These are phyloP conservation scores for Rhizopogon rudus DNA, from an alignment of 768 basidiomycete species.

Conservation along the genomic window DNA sequence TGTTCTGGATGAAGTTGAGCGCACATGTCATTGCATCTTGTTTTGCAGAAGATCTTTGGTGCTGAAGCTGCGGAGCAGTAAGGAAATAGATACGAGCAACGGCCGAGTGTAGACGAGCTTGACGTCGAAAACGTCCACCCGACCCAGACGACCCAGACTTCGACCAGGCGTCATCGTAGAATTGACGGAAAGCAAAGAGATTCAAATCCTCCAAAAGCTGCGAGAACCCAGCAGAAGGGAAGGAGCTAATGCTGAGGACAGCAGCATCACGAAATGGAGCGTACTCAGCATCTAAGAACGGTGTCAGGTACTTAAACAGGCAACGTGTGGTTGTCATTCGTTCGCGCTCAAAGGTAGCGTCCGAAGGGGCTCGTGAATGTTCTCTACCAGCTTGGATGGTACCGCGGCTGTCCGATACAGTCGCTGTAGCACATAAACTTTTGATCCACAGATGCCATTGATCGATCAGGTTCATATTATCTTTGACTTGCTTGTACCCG, in stretches of 20 bases:
- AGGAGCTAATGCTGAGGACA: constrained; percentile 84
- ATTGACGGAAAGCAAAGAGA: constrained; percentile 72
- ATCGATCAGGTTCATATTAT: constrained; percentile 55
- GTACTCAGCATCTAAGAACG: constrained; percentile 85
- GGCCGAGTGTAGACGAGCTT: constrained; percentile 78
- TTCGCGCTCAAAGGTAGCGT: constrained; percentile 74
- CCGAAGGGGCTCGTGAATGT: constrained; percentile 66
- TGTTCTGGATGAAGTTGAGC: constrained; percentile 82
- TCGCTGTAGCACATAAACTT: constrained; percentile 77
- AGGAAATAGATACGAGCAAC: constrained; percentile 87
- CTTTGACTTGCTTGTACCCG: constrained; percentile 45
- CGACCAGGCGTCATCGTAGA: constrained; percentile 63
- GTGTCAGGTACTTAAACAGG: constrained; percentile 79
- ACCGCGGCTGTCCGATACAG: constrained; percentile 57
- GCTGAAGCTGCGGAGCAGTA: constrained; percentile 71
- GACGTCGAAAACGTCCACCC: constrained; percentile 58
- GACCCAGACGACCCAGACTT: constrained; percentile 42
- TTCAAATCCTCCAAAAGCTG: constrained; percentile 82
- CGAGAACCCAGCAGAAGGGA: constrained; percentile 72
- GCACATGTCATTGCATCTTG: constrained; percentile 74
- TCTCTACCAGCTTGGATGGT: constrained; percentile 55
- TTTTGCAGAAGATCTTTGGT: constrained; percentile 62
- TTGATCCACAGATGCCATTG: constrained; percentile 88
- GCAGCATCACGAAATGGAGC: constrained; percentile 80
- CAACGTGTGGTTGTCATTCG: constrained; percentile 78